Evolutionary conservation across 306 rosid species (phyloP), one percentile per base, ranked within the genome.

Genomic region (Astragalus glycyphyllos): DNA sequence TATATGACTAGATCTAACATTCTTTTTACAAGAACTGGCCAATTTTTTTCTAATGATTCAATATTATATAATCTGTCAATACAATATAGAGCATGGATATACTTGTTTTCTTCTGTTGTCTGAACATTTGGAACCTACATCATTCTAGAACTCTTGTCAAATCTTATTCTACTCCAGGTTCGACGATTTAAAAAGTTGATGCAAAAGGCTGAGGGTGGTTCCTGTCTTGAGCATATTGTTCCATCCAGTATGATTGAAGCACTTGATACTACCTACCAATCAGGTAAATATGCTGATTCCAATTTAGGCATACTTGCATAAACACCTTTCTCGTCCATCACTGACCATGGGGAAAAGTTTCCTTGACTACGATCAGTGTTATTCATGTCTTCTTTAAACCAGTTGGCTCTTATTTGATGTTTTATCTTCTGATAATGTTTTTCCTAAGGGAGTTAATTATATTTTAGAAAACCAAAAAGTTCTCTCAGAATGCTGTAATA

Each of bases 111-210:
- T 26, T 31, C 10, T 23, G 8, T 23, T 72, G 35, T 35, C 38
- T 42, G 45, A 46, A 47, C 51, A 48, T 74, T 68, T 51, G 77
- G 59, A 42, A 64, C 67, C 68, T 58, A 50, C 58, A 48, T 71
- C 29, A 29, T 73, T 58, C 44, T 62, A 44, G 58, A 71, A 67
- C 44, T 71, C 37, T 38, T 32, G 54, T 67, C 11, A 15, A 68
- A 60, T 55, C 79, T 29, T 75, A 37, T 72, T 51, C 63, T 10
- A 38, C 60, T 58, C 72, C 89, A 94, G 99, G 86, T 82, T 70
- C 81, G 86, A 68, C 89, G 79, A 76, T 94, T 94, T 77, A 86
- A 89, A 84, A 89, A 80, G 83, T 76, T 89, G 78, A 83, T 94
- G 78, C 86, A 47, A 54, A 91, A 94, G 84, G 96, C 96, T 57